Percentiles rank a stretch among this genome's conserved stretches.
Conservation (phyloP, 2,329 filamentous ascomycete genomes). For the Nakataea oryzae region DNA sequence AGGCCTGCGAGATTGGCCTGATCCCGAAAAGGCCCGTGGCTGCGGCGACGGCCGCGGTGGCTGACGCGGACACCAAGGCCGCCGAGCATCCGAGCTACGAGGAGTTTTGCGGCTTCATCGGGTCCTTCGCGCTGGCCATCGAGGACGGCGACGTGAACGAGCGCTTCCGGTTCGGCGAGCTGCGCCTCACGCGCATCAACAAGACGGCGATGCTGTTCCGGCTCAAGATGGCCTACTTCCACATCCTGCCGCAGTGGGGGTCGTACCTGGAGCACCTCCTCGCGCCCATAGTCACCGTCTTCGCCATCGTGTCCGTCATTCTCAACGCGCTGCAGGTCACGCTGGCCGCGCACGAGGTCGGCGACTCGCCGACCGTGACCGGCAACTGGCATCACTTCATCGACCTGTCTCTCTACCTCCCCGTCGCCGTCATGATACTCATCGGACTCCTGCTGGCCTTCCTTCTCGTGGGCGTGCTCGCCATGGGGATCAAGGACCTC, state of each 20-base stretch:
- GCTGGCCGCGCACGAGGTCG: constrained; percentile 9
- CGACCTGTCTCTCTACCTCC: constrained; percentile 12
- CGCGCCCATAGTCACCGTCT: constrained; percentile 15
- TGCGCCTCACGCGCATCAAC: constrained; percentile 25
- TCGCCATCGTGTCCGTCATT: constrained; percentile 15
- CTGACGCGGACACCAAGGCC: not conserved
- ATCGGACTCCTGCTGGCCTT: constrained; percentile 11
- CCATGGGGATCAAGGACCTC: constrained; percentile 13
- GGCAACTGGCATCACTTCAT: constrained; percentile 12
- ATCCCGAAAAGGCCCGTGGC: constrained; percentile 14
- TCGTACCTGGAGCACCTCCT: constrained; percentile 14
- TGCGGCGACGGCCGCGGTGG: not conserved
- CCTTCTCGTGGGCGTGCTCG: constrained; percentile 6
- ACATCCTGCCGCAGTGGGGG: constrained; percentile 17
- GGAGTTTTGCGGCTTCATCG: constrained; percentile 18
- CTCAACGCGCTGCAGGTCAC: constrained; percentile 19
- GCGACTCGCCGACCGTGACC: not conserved
- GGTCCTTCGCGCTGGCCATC: constrained; percentile 12
- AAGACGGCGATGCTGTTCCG: constrained; percentile 11
- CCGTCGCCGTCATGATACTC: constrained; percentile 11
- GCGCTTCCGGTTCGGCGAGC: constrained; percentile 25
- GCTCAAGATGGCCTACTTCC: constrained; percentile 14
- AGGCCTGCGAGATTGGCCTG: constrained; percentile 17
- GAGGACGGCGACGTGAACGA: constrained; percentile 15
- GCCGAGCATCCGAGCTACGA: constrained; percentile 13